phyloP scores from a whole-genome alignment of 805 yeast genomes.

The Tetrapisispora phaffii region DNA sequence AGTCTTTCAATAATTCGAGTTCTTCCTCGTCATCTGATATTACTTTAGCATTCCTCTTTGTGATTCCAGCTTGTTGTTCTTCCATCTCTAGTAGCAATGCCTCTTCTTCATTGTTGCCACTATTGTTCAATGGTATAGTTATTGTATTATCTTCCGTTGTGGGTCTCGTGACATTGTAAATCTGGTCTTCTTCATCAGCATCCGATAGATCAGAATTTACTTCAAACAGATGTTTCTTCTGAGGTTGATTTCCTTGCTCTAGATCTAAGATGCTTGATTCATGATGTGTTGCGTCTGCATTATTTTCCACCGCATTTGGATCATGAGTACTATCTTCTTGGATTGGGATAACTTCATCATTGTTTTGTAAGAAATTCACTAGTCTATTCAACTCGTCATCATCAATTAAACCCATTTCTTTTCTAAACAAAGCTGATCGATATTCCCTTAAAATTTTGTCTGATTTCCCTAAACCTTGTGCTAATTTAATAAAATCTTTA shows the following conservation, averaged over 20 bases:
- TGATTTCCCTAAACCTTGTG: conserved; percentile 40
- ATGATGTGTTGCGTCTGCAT: neutral
- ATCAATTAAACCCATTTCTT: conserved; percentile 27
- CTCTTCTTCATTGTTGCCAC: neutral
- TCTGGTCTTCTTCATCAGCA: neutral
- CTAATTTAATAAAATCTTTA: conserved; percentile 50
- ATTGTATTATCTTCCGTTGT: neutral
- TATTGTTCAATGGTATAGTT: too few species aligned
- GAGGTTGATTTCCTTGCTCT: neutral
- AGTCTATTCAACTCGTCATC: conserved; percentile 1
- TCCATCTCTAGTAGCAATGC: neutral
- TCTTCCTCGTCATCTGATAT: neutral
- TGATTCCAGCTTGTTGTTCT: neutral
- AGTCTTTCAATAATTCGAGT: conserved; percentile 2
- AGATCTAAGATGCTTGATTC: neutral
- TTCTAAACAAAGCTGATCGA: conserved; percentile 32
- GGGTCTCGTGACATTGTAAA: neutral
- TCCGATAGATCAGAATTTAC: neutral
- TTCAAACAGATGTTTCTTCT: neutral
- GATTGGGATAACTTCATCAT: neutral
- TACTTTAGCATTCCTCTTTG: neutral
- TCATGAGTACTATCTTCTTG: neutral
- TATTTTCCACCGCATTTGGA: neutral
- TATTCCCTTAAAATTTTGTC: conserved; percentile 35
- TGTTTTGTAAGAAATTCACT: conserved; percentile 1